Base-by-base conservation (phyloP, 73 alveolate species). In the Stentor coeruleus region DNA sequence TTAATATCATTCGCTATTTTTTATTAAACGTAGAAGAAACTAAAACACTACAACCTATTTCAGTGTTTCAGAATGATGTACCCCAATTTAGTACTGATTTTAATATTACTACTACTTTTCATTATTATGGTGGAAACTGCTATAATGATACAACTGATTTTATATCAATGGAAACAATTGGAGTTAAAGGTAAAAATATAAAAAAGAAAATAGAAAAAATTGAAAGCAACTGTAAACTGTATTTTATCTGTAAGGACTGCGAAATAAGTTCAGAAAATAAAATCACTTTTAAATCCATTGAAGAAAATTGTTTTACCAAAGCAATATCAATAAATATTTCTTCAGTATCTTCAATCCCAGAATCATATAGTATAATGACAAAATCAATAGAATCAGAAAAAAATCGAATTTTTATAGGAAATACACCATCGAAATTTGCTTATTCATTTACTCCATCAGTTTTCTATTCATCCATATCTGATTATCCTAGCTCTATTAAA, bases 311-410 rank as follows among this genome's bases (percentile, higher is more conserved):
- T 31, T 66, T 20, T 66, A 1, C 79, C n/a, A 26, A 26, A 20
- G n/a, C 20, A 20, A 66, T 66, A 14, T 20, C 36, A 66, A 40
- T 66, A 20, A 66, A 66, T 20, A 15, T 66, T 15, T 26, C 79
- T 31, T 26, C 79, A 20, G 33, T 26, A 1, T 66, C 79, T 66
- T 66, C 79, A 66, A 66, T 66, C 0, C 79, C 79, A 28, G 37
- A 66, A 14, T 26, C n/a, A 66, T 28, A 28, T 40, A 66, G 79
- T 31, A 26, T 33, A 31, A 40, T 66, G 2, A 66, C 20, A 26
- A 26, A 37, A 1, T 20, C 11, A 28, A 28, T 66, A 66, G 11
- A 20, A 26, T 31, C 79, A 66, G 0, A 26, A 20, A 20, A 20
- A 28, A 33, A 26, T 11, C 6, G 28, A 26, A 66, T 66, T 20